A percentile compares a stretch with the other conserved stretches of the same genome.
Conservation (phyloP, 176 grass and related monocot genomes). For the Aegilops bicornis region DNA sequence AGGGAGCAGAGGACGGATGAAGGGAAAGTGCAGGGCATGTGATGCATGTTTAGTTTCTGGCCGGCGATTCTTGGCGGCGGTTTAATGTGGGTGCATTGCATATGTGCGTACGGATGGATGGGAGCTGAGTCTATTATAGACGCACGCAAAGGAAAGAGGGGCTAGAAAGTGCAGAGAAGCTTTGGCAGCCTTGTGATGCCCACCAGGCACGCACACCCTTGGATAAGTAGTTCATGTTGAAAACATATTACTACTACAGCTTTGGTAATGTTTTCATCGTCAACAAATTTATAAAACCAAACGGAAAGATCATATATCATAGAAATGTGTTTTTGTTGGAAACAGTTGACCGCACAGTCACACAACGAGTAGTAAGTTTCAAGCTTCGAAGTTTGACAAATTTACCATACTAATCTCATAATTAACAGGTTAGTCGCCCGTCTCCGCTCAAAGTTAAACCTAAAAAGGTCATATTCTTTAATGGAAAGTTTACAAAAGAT, state of each 20-base stretch:
- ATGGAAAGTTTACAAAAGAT: too few species aligned
- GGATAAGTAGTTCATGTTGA: neutral
- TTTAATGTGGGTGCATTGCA: slow-evolving; percentile 4
- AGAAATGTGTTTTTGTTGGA: too few species aligned
- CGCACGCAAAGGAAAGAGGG: neutral
- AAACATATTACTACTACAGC: neutral
- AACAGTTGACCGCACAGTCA: too few species aligned
- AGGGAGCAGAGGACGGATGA: neutral
- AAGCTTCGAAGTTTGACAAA: too few species aligned
- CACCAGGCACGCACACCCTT: neutral
- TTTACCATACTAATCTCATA: too few species aligned
- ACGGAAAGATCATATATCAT: too few species aligned
- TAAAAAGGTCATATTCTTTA: too few species aligned
- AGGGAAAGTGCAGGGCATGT: neutral
- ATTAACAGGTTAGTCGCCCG: too few species aligned
- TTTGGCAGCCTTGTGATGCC: neutral
- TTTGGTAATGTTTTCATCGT: too few species aligned
- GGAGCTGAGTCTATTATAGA: neutral
- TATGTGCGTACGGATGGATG: neutral
- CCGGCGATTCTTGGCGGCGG: neutral
- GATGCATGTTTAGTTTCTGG: neutral
- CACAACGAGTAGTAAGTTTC: too few species aligned
- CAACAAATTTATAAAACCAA: too few species aligned
- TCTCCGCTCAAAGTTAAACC: too few species aligned
- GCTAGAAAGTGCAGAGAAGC: neutral